Evolutionary conservation across 352 stramenopile genomes (phyloP).

Genomic region (Phytophthora europaea): DNA sequence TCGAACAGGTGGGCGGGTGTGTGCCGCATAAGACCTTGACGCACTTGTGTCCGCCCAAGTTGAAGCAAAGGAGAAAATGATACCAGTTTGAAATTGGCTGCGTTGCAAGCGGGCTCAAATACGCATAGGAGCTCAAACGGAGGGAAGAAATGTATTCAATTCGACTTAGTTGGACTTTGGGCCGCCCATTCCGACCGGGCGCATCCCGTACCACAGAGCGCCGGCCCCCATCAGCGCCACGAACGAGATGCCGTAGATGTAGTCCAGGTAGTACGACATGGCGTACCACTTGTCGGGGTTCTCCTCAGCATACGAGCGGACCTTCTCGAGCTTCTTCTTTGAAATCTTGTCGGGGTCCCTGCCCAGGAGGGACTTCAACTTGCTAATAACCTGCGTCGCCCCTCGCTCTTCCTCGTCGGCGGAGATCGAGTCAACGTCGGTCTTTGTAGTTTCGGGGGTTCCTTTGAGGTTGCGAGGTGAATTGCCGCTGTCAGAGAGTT

Average conservation of each 20-base stretch:
- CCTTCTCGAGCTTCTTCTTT: background rate
- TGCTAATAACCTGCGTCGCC: background rate
- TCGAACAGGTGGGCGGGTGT: background rate
- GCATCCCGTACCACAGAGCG: background rate
- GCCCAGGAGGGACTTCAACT: background rate
- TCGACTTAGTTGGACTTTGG: background rate
- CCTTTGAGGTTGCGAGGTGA: background rate
- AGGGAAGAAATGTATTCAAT: too few species aligned
- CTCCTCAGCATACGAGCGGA: background rate
- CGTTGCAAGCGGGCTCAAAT: background rate
- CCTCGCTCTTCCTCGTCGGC: background rate
- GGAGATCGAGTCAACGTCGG: background rate
- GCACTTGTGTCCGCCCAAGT: background rate
- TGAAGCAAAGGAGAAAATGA: background rate
- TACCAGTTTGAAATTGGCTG: background rate
- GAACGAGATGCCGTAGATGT: background rate
- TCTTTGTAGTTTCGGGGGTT: background rate
- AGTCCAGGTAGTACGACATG: background rate
- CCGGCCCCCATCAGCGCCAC: background rate
- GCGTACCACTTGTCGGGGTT: background rate
- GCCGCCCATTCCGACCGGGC: background rate
- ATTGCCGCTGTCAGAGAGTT: background rate
- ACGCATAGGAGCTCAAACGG: too few species aligned
- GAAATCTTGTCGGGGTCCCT: background rate
- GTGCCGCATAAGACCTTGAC: background rate